Conservation (phyloP, 139 green algal genomes). For the Volvox reticuliferus region DNA sequence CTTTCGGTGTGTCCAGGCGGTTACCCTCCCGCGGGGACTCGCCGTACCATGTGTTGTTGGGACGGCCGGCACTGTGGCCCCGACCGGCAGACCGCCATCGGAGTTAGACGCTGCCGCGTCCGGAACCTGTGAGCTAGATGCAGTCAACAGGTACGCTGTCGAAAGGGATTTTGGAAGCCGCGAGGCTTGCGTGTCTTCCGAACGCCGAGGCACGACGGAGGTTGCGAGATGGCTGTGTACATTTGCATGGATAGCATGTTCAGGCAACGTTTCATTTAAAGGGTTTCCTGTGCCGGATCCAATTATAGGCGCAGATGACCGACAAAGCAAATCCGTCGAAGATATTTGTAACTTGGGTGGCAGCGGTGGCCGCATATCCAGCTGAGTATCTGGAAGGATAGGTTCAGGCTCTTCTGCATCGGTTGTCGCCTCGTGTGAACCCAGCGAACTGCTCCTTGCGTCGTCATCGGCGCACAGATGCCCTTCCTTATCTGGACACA, state of each 20-base stretch:
- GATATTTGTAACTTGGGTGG: not conserved
- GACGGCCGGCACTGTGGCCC: not conserved
- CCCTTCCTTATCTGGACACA: not conserved
- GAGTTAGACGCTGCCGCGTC: not conserved
- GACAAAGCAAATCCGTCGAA: not conserved
- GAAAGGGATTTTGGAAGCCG: conserved; percentile 7
- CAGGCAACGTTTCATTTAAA: not conserved
- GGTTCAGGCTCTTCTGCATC: conserved; percentile 9
- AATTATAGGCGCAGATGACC: conserved; percentile 5
- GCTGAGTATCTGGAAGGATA: not conserved
- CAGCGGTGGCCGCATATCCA: not conserved
- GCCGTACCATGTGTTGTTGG: not conserved
- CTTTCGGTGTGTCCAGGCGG: too few relatives aligned
- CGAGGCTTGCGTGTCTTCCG: conserved; percentile 4
- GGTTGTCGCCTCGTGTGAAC: not conserved
- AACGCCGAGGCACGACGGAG: not conserved
- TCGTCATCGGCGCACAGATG: not conserved
- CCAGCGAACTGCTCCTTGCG: not conserved
- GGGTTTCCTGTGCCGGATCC: not conserved
- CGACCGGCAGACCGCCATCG: not conserved
- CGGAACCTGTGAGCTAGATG: not conserved
- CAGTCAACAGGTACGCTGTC: not conserved
- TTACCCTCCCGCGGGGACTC: too few relatives aligned
- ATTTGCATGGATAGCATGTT: not conserved
- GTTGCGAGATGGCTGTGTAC: not conserved